Percentiles rank a stretch among this genome's conserved stretches.
Conservation (phyloP, 495 filamentous ascomycete genomes). For the Trypethelium eluteriae region DNA sequence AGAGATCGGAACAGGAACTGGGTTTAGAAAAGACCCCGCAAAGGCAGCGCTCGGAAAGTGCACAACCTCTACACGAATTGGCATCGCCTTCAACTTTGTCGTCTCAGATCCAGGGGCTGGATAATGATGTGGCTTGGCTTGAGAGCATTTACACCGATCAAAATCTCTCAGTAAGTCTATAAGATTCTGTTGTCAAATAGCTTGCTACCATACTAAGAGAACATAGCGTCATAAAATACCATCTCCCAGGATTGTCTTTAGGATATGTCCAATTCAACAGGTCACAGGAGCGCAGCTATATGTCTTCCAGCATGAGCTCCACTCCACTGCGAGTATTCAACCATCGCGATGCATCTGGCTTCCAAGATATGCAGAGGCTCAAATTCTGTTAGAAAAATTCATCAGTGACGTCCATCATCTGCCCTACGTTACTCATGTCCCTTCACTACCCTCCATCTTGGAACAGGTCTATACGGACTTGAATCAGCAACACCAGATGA, state of each 20-base stretch:
- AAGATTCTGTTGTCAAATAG: not conserved
- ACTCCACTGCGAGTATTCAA: constrained; percentile 5
- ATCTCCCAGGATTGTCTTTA: constrained; percentile 20
- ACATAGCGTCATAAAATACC: constrained; percentile 12
- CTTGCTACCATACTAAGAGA: not conserved
- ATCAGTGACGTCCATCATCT: constrained; percentile 36
- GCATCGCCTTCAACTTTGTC: not conserved
- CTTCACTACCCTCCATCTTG: constrained; percentile 34
- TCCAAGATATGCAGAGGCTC: constrained; percentile 37
- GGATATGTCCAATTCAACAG: constrained; percentile 18
- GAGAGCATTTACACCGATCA: constrained; percentile 18
- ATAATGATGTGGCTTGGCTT: constrained; percentile 20
- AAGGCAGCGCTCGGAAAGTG: not conserved
- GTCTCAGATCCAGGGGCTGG: constrained; percentile 4
- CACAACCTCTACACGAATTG: not conserved
- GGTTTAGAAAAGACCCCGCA: not conserved
- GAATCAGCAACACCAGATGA: constrained; percentile 22
- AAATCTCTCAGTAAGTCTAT: constrained; percentile 13
- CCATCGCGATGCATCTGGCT: constrained; percentile 35
- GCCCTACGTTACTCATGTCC: constrained; percentile 40
- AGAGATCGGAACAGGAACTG: not conserved
- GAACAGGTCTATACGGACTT: constrained; percentile 36
- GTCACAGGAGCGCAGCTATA: constrained; percentile 15
- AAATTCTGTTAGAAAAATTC: constrained; percentile 39
- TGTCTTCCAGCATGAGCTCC: not conserved